A percentile compares a stretch with the other conserved stretches of the same genome.
phyloP scores from a whole-genome alignment of 1,284 basidiomycete genomes.

The Earliella scabrosa region DNA sequence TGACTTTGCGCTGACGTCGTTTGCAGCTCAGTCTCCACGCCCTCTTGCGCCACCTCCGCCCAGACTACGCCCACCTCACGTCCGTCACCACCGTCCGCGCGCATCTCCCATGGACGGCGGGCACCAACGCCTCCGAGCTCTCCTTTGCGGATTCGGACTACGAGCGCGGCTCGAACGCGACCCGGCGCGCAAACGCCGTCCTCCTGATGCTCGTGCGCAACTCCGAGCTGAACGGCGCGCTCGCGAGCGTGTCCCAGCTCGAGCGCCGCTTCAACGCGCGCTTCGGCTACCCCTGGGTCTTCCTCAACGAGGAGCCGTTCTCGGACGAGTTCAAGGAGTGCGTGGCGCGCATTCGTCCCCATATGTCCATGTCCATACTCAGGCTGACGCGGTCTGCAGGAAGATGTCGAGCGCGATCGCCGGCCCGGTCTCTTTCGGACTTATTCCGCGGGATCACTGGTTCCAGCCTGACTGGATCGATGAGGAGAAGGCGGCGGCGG shows the following conservation, averaged over 20 bases:
- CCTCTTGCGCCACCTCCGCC: conserved; percentile 40
- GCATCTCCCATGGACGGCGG: conserved; percentile 30
- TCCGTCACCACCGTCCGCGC: conserved; percentile 33
- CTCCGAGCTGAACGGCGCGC: conserved; percentile 61
- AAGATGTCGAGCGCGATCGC: conserved; percentile 46
- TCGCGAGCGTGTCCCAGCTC: conserved; percentile 58
- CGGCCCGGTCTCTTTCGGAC: conserved; percentile 46
- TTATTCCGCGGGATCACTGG: conserved; percentile 76
- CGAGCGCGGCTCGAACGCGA: not conserved
- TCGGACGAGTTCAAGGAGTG: conserved; percentile 72
- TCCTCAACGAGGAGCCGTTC: conserved; percentile 76
- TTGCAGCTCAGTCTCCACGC: conserved; percentile 41
- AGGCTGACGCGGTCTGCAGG: not conserved
- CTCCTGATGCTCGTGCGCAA: conserved; percentile 66
- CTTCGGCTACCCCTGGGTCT: conserved; percentile 74
- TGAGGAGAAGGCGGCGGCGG: conserved; percentile 71
- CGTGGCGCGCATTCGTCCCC: conserved; percentile 9
- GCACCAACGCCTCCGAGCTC: not conserved
- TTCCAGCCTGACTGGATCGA: conserved; percentile 85
- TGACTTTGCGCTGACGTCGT: too few species aligned
- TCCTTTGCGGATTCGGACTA: not conserved
- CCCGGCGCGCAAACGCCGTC: conserved; percentile 41
- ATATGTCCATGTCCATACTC: too few species aligned
- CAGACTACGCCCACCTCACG: conserved; percentile 40
- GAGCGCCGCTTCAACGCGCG: conserved; percentile 71